Conservation (phyloP, 495 filamentous ascomycete species). For the Pseudomonodictys pantanalensis region DNA sequence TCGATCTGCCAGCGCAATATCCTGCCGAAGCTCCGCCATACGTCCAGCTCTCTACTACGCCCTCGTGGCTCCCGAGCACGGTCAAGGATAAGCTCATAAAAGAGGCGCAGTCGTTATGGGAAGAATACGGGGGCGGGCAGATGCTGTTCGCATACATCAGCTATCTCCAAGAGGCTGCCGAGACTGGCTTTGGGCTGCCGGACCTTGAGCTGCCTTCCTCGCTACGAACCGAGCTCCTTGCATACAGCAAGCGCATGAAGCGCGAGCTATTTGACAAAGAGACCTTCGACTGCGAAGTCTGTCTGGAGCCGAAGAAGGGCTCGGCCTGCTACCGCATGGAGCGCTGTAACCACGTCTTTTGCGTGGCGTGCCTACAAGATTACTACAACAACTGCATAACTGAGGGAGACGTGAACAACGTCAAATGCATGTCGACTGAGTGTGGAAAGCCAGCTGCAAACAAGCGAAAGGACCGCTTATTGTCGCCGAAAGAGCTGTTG, state of each 20-base stretch:
- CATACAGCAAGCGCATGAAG: conserved; percentile 72
- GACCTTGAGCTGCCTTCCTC: conserved; percentile 53
- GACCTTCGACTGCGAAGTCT: conserved; percentile 88
- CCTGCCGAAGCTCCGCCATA: conserved; percentile 64
- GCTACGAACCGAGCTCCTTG: conserved; percentile 70
- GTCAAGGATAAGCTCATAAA: conserved; percentile 57
- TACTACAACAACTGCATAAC: conserved; percentile 85
- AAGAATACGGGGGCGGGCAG: conserved; percentile 72
- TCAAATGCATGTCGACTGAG: conserved; percentile 72
- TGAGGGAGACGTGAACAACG: conserved; percentile 73
- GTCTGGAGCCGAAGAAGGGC: conserved; percentile 89
- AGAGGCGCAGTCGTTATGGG: conserved; percentile 69
- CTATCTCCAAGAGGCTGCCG: conserved; percentile 74
- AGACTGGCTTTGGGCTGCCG: conserved; percentile 70
- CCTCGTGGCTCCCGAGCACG: conserved; percentile 66
- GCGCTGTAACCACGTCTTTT: conserved; percentile 88
- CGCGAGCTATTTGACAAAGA: conserved; percentile 72
- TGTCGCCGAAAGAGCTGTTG: conserved; percentile 82
- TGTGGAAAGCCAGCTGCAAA: conserved; percentile 37
- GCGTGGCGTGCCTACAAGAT: conserved; percentile 75
- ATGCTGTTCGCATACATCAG: conserved; percentile 86
- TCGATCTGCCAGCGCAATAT: conserved; percentile 72
- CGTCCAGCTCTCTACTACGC: conserved; percentile 61
- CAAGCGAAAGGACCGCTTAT: conserved; percentile 56
- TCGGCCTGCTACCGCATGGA: conserved; percentile 70